Evolutionary conservation across 164 flowering plant species (phyloP).

Genomic region (Stephania yunnanensis): DNA sequence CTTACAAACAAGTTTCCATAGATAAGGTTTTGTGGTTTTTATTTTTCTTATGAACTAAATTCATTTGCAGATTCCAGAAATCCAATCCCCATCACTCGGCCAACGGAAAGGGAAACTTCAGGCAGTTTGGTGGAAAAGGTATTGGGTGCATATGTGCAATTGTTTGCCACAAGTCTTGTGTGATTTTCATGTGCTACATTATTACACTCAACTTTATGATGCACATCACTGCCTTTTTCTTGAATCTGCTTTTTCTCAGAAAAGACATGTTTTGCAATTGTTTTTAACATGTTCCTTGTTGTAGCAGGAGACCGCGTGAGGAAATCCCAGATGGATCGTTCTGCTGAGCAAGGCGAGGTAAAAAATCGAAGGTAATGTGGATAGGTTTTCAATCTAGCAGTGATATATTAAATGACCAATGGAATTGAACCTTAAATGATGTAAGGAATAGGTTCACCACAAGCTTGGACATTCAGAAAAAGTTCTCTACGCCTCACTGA

Average conservation of each 20-base stretch:
- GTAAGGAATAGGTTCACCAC: background rate
- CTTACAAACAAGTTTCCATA: background rate
- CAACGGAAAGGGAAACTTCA: constrained; percentile 15
- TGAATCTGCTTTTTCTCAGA: background rate
- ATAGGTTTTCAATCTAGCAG: background rate
- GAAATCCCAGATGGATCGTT: constrained; percentile 12
- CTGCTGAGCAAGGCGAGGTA: constrained; percentile 5
- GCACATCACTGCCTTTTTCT: background rate
- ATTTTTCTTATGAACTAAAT: background rate
- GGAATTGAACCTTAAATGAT: background rate
- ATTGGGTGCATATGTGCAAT: background rate
- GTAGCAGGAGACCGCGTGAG: constrained; percentile 16
- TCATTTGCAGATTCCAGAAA: constrained; percentile 18
- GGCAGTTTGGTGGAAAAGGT: constrained; percentile 17
- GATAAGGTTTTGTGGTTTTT: background rate
- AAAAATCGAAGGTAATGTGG: constrained; percentile 15
- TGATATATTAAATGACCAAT: background rate
- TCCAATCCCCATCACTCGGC: constrained; percentile 15
- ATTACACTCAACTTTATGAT: background rate
- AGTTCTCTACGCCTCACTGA: background rate
- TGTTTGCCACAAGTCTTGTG: background rate
- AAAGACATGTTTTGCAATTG: background rate
- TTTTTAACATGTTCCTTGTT: constrained; percentile 6
- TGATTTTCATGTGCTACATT: background rate
- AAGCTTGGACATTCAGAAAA: background rate